phyloP scores from a whole-genome alignment of 192 early-diverging fungal species.

The Gamsiella multidivaricata region DNA sequence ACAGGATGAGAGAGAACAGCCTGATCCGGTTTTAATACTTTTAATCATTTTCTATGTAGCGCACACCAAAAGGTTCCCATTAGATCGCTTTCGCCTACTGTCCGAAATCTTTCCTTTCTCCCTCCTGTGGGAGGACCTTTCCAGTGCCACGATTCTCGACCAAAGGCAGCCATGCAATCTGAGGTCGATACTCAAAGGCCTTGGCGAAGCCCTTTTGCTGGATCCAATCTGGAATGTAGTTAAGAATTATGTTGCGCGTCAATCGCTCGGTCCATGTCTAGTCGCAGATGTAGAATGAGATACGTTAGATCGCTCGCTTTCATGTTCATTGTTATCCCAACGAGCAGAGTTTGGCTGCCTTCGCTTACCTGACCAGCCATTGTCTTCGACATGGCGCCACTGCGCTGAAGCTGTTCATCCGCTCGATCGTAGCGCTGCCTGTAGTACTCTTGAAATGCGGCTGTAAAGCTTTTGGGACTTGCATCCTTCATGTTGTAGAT shows the following conservation, averaged over 20 bases:
- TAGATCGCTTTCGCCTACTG: too few relatives aligned
- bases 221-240: conserved; percentile 3
- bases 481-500: not conserved
- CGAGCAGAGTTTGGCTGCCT: not conserved
- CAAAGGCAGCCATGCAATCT: conserved; percentile 5
- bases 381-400: not conserved
- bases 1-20: too few relatives aligned
- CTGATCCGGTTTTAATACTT: too few relatives aligned
- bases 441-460: not conserved
- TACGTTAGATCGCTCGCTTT: not conserved
- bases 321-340: too few relatives aligned
- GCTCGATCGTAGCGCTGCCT: not conserved
- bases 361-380: not conserved
- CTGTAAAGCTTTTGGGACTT: not conserved
- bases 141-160: not conserved
- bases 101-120: too few relatives aligned
- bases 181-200: not conserved
- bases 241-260: not conserved
- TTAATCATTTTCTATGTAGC: too few relatives aligned
- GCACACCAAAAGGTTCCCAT: too few relatives aligned
- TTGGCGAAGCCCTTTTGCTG: not conserved
- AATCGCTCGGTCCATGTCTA: not conserved
- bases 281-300: not conserved
- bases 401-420: not conserved
- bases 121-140: not conserved